Conservation (phyloP, 139 green algal species). For the Tetradesmus lagerheimii region DNA sequence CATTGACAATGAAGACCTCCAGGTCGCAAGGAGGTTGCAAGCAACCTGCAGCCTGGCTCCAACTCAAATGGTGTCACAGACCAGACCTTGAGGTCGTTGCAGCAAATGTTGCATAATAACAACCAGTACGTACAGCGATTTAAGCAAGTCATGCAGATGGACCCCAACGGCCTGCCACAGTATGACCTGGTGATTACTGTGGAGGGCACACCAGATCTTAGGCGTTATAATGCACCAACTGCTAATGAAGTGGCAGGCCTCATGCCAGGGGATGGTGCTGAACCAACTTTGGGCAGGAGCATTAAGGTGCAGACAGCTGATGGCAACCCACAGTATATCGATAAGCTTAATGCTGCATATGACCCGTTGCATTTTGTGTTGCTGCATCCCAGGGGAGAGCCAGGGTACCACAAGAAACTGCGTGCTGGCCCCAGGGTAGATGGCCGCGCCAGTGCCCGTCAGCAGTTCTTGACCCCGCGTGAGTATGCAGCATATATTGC, state of each 20-base stretch:
- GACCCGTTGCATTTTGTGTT: constrained; percentile 3
- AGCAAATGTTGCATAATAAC: too few species aligned
- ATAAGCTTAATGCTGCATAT: background rate
- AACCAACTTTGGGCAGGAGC: too few species aligned
- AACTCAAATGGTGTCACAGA: background rate
- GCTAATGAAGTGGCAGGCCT: background rate
- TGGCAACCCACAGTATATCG: background rate
- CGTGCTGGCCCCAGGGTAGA: too few species aligned
- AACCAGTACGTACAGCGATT: too few species aligned
- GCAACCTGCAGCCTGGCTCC: background rate
- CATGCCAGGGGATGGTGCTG: background rate
- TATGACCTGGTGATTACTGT: too few species aligned
- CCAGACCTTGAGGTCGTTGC: background rate
- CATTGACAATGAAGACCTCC: background rate
- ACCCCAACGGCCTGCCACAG: too few species aligned
- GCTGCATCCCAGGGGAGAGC: too few species aligned
- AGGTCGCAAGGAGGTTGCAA: background rate
- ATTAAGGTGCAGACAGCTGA: background rate
- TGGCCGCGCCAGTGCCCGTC: too few species aligned
- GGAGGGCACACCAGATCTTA: background rate
- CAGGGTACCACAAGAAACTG: too few species aligned
- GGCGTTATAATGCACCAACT: background rate
- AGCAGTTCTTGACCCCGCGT: too few species aligned
- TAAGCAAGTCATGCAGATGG: too few species aligned
- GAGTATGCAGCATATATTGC: too few species aligned